These are phyloP conservation scores for Quercus variabilis DNA, from an alignment of 306 rosid species.

Conservation along the genomic window DNA sequence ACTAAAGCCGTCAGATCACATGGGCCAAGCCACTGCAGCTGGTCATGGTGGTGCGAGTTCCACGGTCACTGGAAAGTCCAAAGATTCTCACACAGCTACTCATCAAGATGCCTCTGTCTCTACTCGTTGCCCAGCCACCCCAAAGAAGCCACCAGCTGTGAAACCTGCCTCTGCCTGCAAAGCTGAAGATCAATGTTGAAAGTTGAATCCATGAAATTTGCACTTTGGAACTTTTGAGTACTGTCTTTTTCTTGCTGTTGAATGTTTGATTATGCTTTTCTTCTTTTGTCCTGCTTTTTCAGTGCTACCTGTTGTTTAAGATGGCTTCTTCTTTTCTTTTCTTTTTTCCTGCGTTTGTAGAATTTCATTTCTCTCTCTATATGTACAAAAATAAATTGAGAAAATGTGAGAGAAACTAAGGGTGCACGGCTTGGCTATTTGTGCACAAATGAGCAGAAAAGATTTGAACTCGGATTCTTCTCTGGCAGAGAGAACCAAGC, in stretches of 20 bases:
- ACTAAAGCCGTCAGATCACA: background rate
- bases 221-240: background rate
- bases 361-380: background rate
- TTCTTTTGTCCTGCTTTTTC: background rate
- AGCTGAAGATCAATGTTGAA: background rate
- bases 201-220: background rate
- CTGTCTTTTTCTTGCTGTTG: background rate
- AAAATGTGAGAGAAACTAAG: background rate
- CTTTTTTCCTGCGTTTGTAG: background rate
- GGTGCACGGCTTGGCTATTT: background rate
- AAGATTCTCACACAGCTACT: background rate
- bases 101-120: background rate
- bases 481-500: too few species aligned
- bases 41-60: background rate
- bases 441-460: too few species aligned
- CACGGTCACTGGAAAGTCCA: background rate
- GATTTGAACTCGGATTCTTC: too few species aligned
- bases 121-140: background rate
- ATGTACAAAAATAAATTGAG: background rate
- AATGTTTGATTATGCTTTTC: background rate
- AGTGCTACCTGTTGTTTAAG: background rate
- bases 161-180: conserved; percentile 16
- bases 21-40: background rate
- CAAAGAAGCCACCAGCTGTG: conserved; percentile 21
- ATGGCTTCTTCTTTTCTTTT: background rate